These are phyloP conservation scores for Pseudozyma hubeiensis DNA, from an alignment of 1,284 basidiomycete species.

Conservation along the genomic window DNA sequence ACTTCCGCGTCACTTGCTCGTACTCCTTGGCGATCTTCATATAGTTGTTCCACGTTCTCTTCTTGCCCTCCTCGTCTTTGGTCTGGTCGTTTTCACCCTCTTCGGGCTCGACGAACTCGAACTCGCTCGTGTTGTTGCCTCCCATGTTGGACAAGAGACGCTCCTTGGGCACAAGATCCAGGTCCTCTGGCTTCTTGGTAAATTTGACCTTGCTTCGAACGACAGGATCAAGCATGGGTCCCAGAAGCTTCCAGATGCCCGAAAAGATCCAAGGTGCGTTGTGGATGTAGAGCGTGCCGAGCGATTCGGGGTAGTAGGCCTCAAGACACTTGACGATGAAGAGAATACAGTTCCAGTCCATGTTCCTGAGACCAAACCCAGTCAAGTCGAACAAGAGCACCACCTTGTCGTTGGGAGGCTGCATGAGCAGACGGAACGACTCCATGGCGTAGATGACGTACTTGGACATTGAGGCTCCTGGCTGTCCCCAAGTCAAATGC, in stretches of 20 bases:
- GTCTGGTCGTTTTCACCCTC: slow-evolving; percentile 67
- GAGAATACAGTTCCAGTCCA: slow-evolving; percentile 64
- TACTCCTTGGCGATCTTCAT: slow-evolving; percentile 63
- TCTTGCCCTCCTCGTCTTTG: slow-evolving; percentile 61
- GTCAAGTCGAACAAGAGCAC: slow-evolving; percentile 68
- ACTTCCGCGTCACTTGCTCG: slow-evolving; percentile 64
- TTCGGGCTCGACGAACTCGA: slow-evolving; percentile 52
- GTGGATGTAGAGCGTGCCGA: slow-evolving; percentile 68
- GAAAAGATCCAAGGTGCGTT: slow-evolving; percentile 70
- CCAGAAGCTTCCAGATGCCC: slow-evolving; percentile 67
- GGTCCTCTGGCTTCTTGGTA: slow-evolving; percentile 62
- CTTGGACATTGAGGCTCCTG: slow-evolving; percentile 68
- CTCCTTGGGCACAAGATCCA: slow-evolving; percentile 58
- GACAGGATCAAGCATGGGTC: slow-evolving; percentile 66
- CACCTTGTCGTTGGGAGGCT: slow-evolving; percentile 68
- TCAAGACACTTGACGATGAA: slow-evolving; percentile 66
- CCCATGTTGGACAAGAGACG: slow-evolving; percentile 53
- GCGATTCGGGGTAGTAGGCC: slow-evolving; percentile 69
- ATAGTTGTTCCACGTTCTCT: slow-evolving; percentile 59
- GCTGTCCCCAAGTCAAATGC: slow-evolving; percentile 64
- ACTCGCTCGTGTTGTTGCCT: slow-evolving; percentile 49
- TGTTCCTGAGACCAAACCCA: slow-evolving; percentile 64
- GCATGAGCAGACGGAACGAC: slow-evolving; percentile 66
- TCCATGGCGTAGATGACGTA: slow-evolving; percentile 69
- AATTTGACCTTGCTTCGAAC: slow-evolving; percentile 67